Conservation (phyloP, 805 yeast species). For the Metschnikowia continentalis region DNA sequence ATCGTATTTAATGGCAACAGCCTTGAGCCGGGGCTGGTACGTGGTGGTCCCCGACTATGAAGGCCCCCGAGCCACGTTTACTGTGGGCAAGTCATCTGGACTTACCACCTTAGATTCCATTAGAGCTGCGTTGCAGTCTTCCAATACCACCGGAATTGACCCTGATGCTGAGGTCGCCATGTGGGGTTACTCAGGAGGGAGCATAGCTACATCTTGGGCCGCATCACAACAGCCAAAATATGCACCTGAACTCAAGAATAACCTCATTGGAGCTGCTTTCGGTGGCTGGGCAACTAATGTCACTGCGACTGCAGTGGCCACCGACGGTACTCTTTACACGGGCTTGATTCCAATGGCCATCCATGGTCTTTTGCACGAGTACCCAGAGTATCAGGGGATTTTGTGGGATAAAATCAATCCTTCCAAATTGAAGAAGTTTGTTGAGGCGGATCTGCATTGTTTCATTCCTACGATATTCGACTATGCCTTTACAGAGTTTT, state of each 20-base stretch:
- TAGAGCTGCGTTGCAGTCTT: slow-evolving; percentile 23
- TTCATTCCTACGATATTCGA: slow-evolving; percentile 3
- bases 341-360: slow-evolving; percentile 30
- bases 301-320: slow-evolving; percentile 22
- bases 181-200: slow-evolving; percentile 40
- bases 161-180: slow-evolving; percentile 19
- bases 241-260: slow-evolving; percentile 28
- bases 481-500: slow-evolving; percentile 7
- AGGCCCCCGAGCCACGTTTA: slow-evolving; percentile 29
- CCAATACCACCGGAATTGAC: slow-evolving; percentile 18
- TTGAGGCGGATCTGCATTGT: slow-evolving; percentile 5
- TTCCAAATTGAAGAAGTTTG: not conserved
- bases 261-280: slow-evolving; percentile 29
- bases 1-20: slow-evolving; percentile 11
- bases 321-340: slow-evolving; percentile 27
- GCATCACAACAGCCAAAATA: slow-evolving; percentile 33
- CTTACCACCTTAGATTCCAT: slow-evolving; percentile 30
- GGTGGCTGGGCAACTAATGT: slow-evolving; percentile 39
- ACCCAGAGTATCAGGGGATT: slow-evolving; percentile 29
- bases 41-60: slow-evolving; percentile 35
- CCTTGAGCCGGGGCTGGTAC: slow-evolving; percentile 28
- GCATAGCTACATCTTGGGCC: slow-evolving; percentile 39
- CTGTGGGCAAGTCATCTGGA: slow-evolving; percentile 32
- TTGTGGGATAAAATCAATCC: not conserved
- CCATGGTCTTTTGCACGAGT: slow-evolving; percentile 31